Evolutionary conservation across 495 filamentous ascomycete genomes (phyloP).

Genomic region (Annulohypoxylon nitens): DNA sequence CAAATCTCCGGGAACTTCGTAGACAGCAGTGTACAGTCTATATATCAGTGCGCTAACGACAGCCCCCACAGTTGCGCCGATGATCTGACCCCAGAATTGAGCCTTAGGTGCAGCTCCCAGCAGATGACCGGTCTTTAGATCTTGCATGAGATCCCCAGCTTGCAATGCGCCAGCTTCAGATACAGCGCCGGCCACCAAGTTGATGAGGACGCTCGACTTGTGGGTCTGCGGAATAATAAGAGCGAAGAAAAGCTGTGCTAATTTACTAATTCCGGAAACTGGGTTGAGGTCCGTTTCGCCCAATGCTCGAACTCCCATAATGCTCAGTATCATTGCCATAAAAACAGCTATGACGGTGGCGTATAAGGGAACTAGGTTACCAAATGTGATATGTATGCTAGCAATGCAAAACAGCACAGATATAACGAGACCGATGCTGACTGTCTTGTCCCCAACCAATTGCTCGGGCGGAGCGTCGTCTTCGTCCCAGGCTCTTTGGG

Average conservation of each 20-base stretch:
- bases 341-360: conserved; percentile 86
- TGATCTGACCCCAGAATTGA: conserved; percentile 96
- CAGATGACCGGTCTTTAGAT: conserved; percentile 96
- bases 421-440: conserved; percentile 77
- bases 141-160: conserved; percentile 98
- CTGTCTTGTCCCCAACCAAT: conserved; percentile 78
- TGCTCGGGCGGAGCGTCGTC: conserved; percentile 87
- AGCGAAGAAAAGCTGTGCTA: conserved; percentile 95
- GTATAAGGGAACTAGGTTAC: conserved; percentile 72
- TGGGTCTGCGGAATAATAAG: conserved; percentile 80
- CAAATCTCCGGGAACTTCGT: conserved; percentile 84
- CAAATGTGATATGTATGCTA: conserved; percentile 85
- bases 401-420: conserved; percentile 84
- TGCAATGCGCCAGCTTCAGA: conserved; percentile 88
- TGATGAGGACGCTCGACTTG: conserved; percentile 87
- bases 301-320: conserved; percentile 95
- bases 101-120: conserved; percentile 92
- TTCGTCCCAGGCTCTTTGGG: conserved; percentile 56
- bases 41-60: conserved; percentile 90
- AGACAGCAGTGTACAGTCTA: conserved; percentile 89
- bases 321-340: conserved; percentile 86
- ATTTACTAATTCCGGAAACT: conserved; percentile 94
- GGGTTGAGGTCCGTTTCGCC: conserved; percentile 98
- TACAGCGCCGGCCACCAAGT: conserved; percentile 94
- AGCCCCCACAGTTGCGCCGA: conserved; percentile 90